Evolutionary conservation across 2,329 filamentous ascomycete genomes (phyloP).

Genomic region (Aspergillus jensenii): DNA sequence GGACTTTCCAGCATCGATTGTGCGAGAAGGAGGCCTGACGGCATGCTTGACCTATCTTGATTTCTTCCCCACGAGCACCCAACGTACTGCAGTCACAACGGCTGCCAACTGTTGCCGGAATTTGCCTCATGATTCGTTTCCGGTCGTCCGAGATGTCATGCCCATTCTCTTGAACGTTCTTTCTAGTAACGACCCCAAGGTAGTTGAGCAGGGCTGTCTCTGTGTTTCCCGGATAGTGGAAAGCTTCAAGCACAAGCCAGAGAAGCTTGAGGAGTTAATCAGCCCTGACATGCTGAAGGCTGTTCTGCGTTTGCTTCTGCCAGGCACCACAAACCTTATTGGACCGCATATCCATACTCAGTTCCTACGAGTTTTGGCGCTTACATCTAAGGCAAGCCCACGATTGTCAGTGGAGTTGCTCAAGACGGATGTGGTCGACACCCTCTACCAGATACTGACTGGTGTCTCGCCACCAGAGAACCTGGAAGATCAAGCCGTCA

Average conservation of each 20-base stretch:
- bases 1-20: constrained; percentile 92
- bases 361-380: constrained; percentile 87
- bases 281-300: constrained; percentile 83
- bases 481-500: constrained; percentile 54
- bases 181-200: constrained; percentile 88
- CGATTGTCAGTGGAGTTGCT: constrained; percentile 84
- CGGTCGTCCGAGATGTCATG: constrained; percentile 93
- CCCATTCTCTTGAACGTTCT: constrained; percentile 88
- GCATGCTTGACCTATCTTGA: constrained; percentile 96
- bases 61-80: constrained; percentile 96
- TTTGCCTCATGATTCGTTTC: constrained; percentile 89
- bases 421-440: constrained; percentile 96
- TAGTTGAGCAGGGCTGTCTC: constrained; percentile 93
- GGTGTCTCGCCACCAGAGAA: constrained; percentile 87
- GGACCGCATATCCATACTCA: constrained; percentile 93
- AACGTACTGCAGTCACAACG: constrained; percentile 93
- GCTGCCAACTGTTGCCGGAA: constrained; percentile 98
- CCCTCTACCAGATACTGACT: constrained; percentile 93
- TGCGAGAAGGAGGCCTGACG: constrained; percentile 89
- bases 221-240: constrained; percentile 96
- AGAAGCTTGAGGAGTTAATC: constrained; percentile 88
- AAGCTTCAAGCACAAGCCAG: constrained; percentile 87
- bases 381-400: constrained; percentile 86
- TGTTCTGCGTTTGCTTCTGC: constrained; percentile 81
- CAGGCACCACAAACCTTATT: constrained; percentile 93